Evolutionary conservation across 192 early-diverging fungal species (phyloP).

Genomic region (Oehlia diaphana): DNA sequence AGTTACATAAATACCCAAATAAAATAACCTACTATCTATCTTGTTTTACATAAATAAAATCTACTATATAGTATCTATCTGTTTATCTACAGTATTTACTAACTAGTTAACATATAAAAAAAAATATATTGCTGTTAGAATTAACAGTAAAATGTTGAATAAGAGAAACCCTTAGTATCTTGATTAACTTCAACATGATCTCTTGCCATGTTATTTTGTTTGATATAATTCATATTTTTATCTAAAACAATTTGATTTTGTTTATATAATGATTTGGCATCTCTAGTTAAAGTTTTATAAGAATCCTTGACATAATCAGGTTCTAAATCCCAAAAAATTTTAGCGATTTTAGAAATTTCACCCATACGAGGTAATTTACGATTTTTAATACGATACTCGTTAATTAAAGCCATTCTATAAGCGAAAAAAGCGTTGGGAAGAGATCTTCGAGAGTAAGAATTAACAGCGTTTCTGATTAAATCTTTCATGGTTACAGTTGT

Average conservation of each 20-base stretch:
- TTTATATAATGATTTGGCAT: not conserved
- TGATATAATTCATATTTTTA: too few species aligned
- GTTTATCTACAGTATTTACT: too few species aligned
- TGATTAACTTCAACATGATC: too few species aligned
- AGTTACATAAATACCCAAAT: too few species aligned
- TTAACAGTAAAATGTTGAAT: too few species aligned
- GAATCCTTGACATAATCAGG: not conserved
- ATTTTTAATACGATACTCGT: not conserved
- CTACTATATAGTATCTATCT: too few species aligned
- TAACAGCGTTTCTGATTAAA: not conserved
- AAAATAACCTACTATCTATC: too few species aligned
- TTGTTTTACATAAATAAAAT: too few species aligned
- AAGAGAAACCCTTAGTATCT: too few species aligned
- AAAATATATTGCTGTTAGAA: too few species aligned
- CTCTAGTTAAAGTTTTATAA: not conserved
- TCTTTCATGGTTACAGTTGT: not conserved
- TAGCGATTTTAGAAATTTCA: not conserved
- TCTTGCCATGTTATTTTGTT: too few species aligned
- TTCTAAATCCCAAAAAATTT: not conserved
- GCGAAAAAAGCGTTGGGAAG: not conserved
- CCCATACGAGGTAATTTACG: not conserved
- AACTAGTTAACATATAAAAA: too few species aligned
- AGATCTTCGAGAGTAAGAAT: not conserved
- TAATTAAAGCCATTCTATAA: not conserved
- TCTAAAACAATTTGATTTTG: not conserved